Percentiles rank a stretch among this genome's conserved stretches.
Conservation (phyloP, 1,139 yeast species). For the Candida glucosophila region DNA sequence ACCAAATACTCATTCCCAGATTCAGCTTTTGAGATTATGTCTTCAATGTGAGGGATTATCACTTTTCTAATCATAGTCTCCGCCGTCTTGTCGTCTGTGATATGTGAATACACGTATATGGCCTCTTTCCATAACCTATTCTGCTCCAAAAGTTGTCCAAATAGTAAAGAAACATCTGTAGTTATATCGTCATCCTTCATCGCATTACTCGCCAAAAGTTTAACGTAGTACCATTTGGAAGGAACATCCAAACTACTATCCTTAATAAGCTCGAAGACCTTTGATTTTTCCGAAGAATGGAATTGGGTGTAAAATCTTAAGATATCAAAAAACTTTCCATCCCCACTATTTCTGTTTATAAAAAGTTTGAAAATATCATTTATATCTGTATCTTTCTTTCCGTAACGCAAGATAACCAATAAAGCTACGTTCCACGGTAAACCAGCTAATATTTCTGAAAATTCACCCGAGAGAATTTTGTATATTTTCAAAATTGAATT, state of each 20-base stretch:
- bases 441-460: slow-evolving; percentile 28
- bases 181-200: slow-evolving; percentile 21
- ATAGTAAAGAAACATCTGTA: slow-evolving; percentile 28
- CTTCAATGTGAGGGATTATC: slow-evolving; percentile 37
- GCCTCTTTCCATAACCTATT: slow-evolving; percentile 52
- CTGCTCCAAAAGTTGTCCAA: slow-evolving; percentile 46
- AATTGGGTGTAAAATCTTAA: slow-evolving; percentile 12
- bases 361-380: slow-evolving; percentile 24
- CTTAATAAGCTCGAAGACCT: slow-evolving; percentile 6
- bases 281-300: slow-evolving; percentile 4
- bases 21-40: slow-evolving; percentile 14
- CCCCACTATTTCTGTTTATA: slow-evolving; percentile 4
- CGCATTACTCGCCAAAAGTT: too few relatives aligned
- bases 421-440: slow-evolving; percentile 64
- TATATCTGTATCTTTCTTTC: slow-evolving; percentile 37
- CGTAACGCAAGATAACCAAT: slow-evolving; percentile 55
- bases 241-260: slow-evolving; percentile 16
- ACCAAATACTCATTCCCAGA: slow-evolving; percentile 24
- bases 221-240: too few relatives aligned
- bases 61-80: slow-evolving; percentile 32
- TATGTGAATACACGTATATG: slow-evolving; percentile 49
- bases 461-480: slow-evolving; percentile 56
- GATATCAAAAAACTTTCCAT: slow-evolving; percentile 13
- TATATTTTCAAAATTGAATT: slow-evolving; percentile 46
- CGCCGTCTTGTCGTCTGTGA: slow-evolving; percentile 35